Evolutionary conservation across 2,329 filamentous ascomycete species (phyloP), one percentile per base, ranked within the genome.

Genomic region (Diaporthe velutina): DNA sequence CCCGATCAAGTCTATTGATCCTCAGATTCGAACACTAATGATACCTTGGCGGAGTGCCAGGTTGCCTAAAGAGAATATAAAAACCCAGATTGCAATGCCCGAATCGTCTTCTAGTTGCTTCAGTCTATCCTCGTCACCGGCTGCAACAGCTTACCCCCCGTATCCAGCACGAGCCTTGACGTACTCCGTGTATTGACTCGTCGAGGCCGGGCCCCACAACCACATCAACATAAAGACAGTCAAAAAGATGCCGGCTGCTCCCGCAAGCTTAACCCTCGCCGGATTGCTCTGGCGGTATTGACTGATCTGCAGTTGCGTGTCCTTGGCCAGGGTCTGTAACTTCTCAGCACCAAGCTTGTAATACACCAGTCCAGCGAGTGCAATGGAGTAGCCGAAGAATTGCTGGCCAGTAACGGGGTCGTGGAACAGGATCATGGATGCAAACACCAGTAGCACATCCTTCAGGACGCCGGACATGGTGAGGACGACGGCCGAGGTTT

Each of bases 381-480:
- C 92, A 79, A 94, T 90, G 76, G 87, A 88, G 86, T 94, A 94
- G 77, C 92, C 92, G 83, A 94, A 92, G 81, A 90, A 91, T 83
- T 94, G 92, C 75, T 92, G 88, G 38, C 83, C 83, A 45, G 90
- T 89, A 77, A 94, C 91, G 9, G 91, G 90, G 79, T 92, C 92
- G 77, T 88, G 86, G 87, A 92, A 93, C 79, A 93, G 89, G 80
- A 90, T 82, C 88, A 94, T 93, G 75, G 91, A 93, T 73, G 91
- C 90, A 70, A 88, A 86, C 76, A 94, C 92, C 42, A 94, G 89
- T 74, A 94, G 90, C 76, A 94, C 93, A 82, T 94, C 91, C 85
- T 94, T 94, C 77, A 94, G 88, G 75, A 94, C 91, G 84, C 92
- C 92, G 78, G 90, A 92, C 77, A 94, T 90, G 50, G 92, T 94